Evolutionary conservation across 1,284 basidiomycete genomes (phyloP), one percentile per base, ranked within the genome.

Genomic region (Tilletia horrida): DNA sequence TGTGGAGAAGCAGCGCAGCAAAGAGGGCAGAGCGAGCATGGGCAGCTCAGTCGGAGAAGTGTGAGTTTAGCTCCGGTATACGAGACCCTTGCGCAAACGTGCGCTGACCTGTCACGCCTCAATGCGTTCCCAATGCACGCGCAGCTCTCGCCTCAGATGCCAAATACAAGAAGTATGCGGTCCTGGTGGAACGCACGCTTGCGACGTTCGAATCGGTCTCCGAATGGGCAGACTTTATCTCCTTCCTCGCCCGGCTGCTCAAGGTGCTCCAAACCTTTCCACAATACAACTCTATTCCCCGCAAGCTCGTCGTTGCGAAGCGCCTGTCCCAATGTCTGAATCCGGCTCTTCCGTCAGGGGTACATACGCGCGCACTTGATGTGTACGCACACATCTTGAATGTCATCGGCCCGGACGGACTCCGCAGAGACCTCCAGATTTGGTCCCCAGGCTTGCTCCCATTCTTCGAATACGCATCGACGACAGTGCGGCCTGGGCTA

Each of bases 141-240:
- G 16, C 48, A 73, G 72, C 79, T 2, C 70, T 82, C 43, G 71
- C 75, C 35, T 69, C 73, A 21, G 95, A 98, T 83, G 89, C 91
- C n/a, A 94, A 94, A 82, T 98, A 90, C 85, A 93, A 92, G 85
- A 97, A 97, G 84, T 97, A 94, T 83, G 86, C 89, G 0, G 87
- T 89, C 65, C 89, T 92, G 75, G 90, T 99, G 64, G 96, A 98
- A 81, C 90, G 90, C 82, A 92, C 91, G 72, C 85, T 99, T 31
- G 90, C 89, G 72, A 90, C 91, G 1, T 98, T 99, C 78, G 94
- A 97, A 81, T 92, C 88, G 80, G 92, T 97, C 70, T 92, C 95
- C 70, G 96, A 99, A 84, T 99, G 96, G 96, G 95, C 96, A 68
- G 96, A 99, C 85, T 98, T 95, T 82, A 97, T 97, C 81, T 91